Base-by-base conservation (phyloP, 108 stramenopile genomes). In the Craspedostauros australis region DNA sequence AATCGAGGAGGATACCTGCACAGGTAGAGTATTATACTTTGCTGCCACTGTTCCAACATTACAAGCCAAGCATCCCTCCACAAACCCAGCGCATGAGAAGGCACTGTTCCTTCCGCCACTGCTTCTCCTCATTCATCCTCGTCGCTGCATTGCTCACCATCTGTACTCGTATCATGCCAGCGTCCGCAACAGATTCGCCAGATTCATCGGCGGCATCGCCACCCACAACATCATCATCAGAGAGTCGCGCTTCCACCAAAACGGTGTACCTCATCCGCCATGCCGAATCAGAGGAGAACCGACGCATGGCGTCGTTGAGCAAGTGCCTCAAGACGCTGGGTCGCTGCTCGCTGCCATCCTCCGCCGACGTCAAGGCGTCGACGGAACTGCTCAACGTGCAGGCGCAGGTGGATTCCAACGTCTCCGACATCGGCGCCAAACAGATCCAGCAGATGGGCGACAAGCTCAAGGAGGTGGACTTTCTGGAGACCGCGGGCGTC, bases 211-310 rank as follows among this genome's bases (percentile, higher is more conserved):
- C n/a, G n/a, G n/a, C n/a, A n/a, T n/a, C n/a, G n/a, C n/a, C n/a
- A n/a, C n/a, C n/a, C n/a, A n/a, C n/a, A n/a, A n/a, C n/a, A n/a
- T n/a, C n/a, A n/a, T n/a, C n/a, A n/a, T n/a, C n/a, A n/a, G n/a
- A 36, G 12, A 36, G 34, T 9, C 11, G 43, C 43, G 8, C n/a
- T 18, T 44, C 14, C 7, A 28, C 49, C 39, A 76, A 77, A 55
- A 87, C 76, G 1, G 52, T 87, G 4, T 80, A 70, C 38, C 51
- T 87, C 18, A 74, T 87, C 46, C 86, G 86, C 3, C 86, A 87
- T 57, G 86, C 86, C 22, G 80, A 87, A 64, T 75, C 73, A 15
- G 70, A 79, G 49, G 86, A 87, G 69, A 87, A 87, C 60, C 59
- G 73, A 28, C 50, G 79, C 27, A 33, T 75, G 1, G 60, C 58